These are phyloP conservation scores for Rhypophila decipiens DNA, from an alignment of 495 filamentous ascomycete species.

Conservation along the genomic window DNA sequence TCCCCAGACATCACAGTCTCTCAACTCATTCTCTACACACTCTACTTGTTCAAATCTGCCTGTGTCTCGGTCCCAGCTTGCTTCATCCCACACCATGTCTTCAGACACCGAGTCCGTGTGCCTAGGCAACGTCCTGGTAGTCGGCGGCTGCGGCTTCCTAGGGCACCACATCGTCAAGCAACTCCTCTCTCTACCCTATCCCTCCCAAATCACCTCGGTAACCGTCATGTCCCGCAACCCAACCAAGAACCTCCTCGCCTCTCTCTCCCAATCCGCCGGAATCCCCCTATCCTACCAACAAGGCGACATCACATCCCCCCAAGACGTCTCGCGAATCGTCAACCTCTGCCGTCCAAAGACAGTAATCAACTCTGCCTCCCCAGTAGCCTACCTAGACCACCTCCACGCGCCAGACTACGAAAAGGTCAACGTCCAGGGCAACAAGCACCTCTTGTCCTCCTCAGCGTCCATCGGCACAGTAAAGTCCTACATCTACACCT, in stretches of 20 bases:
- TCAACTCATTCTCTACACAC: too few species aligned
- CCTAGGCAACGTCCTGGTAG: slow-evolving; percentile 38
- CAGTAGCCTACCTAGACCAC: slow-evolving; percentile 10
- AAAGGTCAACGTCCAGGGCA: slow-evolving; percentile 7
- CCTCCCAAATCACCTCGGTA: slow-evolving; percentile 1
- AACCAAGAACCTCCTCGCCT: slow-evolving; percentile 1
- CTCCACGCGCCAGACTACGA: slow-evolving; percentile 6
- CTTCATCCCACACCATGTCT: too few species aligned
- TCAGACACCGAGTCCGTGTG: too few species aligned
- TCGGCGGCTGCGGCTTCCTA: slow-evolving; percentile 54
- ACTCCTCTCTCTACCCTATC: slow-evolving; percentile 36
- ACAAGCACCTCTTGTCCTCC: slow-evolving; percentile 1
- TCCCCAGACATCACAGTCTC: too few species aligned
- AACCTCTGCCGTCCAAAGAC: slow-evolving; percentile 1
- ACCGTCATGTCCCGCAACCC: slow-evolving; percentile 5
- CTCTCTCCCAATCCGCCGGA: too few species aligned
- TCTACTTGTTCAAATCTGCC: too few species aligned
- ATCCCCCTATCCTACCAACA: slow-evolving; percentile 2
- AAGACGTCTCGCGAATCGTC: slow-evolving; percentile 4
- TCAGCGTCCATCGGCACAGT: neutral
- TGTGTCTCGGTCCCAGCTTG: too few species aligned
- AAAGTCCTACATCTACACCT: slow-evolving; percentile 9
- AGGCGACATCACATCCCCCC: slow-evolving; percentile 8
- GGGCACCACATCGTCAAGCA: slow-evolving; percentile 55
- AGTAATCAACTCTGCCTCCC: slow-evolving; percentile 11